Evolutionary conservation across 2,329 filamentous ascomycete species (phyloP), one percentile per base, ranked within the genome.

Genomic region (Fusarium pseudocircinatum): DNA sequence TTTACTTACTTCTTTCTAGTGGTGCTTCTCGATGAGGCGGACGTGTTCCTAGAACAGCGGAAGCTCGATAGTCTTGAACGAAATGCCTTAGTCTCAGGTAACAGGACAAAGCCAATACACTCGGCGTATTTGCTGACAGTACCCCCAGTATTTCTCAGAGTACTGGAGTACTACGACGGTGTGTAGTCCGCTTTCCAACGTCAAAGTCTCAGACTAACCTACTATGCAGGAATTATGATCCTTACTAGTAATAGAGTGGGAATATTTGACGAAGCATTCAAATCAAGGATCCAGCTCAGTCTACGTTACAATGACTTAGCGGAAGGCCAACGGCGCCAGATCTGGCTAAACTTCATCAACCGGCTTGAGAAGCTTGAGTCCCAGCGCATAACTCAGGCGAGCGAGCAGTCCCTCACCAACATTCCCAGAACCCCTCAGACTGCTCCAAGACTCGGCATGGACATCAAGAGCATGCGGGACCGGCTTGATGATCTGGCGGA

Each of bases 11-110:
- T 10, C 1, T 0, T 10, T 20, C 1, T 7, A 63, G 67, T 72
- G 4, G 44, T 72, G 0, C 30, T 72, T 0, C 24, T 70, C 0
- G 62, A 72, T 1, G 69, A 72, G 30, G 53, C 62, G 0, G 62
- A 72, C 9, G 15, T 70, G 1, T 70, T 72, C n/a, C 24, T 70
- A 1, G 69, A 70, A 13, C 58, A 70, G 7, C 18, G 62, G 0
- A 44, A 47, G 8, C n/a, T 40, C 0, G 16, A 43, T 2, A 63
- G 66, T 12, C 26, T 72, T 0, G 53, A 63, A 2, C 18, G 67
- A 4, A 70, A 72, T 3, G 62, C 58, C 1, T 6, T 72, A 0
- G 63, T 70, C 0, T 61, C 66, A 0, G 43, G 42, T 50, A 16
- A n/a, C 0, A 13, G 0, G 2, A 5, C 8, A 1, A 0, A 12